Percentiles rank a stretch among this genome's conserved stretches.
Evolutionary conservation across 169 alveolate species (phyloP).

Genomic region (Plasmodium vivax): DNA sequence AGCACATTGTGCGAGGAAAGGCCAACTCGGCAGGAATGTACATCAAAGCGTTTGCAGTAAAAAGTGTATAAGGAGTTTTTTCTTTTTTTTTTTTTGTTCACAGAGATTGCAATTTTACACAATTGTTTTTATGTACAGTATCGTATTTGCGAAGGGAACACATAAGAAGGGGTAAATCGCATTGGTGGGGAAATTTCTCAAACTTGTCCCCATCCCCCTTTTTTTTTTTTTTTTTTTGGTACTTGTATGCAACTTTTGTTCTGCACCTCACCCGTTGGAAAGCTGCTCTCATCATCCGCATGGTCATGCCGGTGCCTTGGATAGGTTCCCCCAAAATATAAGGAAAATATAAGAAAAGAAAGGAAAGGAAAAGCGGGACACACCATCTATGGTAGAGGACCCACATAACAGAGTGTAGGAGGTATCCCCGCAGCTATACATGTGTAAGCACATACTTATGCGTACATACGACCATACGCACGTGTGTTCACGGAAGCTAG

Average conservation of each 20-base stretch:
- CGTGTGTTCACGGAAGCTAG: conserved; percentile 6
- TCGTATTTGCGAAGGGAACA: not conserved
- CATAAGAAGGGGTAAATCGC: not conserved
- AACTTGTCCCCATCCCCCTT: not conserved
- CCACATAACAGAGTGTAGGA: not conserved
- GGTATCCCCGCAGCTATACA: not conserved
- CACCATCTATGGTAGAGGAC: not conserved
- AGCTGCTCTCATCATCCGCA: not conserved
- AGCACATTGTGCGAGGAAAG: not conserved
- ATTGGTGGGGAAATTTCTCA: not conserved
- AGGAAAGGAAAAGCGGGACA: not conserved
- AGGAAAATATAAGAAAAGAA: too few species aligned
- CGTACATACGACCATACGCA: not conserved
- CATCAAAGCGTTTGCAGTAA: not conserved
- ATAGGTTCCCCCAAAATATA: not conserved
- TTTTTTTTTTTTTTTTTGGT: not conserved
- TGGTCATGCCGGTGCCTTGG: not conserved
- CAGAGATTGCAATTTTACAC: not conserved
- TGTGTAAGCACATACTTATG: not conserved
- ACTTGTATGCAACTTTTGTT: not conserved
- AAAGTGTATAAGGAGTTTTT: not conserved
- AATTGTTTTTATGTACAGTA: not conserved
- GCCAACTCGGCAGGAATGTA: not conserved
- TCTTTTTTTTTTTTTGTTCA: not conserved
- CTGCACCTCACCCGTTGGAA: not conserved